phyloP scores from a whole-genome alignment of 129 eudicot species.

The Artemisia annua region DNA sequence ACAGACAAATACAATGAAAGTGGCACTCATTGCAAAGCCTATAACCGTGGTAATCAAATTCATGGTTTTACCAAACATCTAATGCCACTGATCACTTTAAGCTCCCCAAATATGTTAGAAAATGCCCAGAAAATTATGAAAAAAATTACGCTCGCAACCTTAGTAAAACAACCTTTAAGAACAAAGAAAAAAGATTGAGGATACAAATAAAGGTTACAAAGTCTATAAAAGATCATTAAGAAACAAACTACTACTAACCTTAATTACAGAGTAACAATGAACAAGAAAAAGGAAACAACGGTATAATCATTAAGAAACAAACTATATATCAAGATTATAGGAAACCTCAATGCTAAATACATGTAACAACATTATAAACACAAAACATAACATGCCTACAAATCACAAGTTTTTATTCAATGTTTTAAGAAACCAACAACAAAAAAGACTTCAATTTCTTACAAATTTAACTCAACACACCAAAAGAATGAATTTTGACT shows the following conservation, averaged over 20 bases:
- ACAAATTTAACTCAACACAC: conserved; percentile 23
- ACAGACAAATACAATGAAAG: conserved; percentile 88
- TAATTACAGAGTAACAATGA: conserved; percentile 17
- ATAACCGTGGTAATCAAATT: conserved; percentile 82
- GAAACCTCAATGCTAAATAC: conserved; percentile 9
- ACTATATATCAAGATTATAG: conserved; percentile 17
- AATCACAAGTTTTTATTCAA: conserved; percentile 6
- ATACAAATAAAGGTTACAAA: conserved; percentile 17
- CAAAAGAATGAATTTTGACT: conserved; percentile 19
- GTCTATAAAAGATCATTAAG: conserved; percentile 21
- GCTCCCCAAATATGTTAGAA: background rate
- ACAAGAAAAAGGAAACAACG: background rate
- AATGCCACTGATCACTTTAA: conserved; percentile 18
- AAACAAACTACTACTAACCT: conserved; percentile 18
- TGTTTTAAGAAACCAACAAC: conserved; percentile 27
- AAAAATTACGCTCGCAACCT: background rate
- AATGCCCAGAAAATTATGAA: conserved; percentile 4
- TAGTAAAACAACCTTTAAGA: conserved; percentile 8
- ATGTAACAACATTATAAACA: conserved; percentile 28
- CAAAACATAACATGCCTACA: background rate
- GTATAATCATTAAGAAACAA: conserved; percentile 9
- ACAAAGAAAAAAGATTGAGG: conserved; percentile 15
- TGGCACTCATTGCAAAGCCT: conserved; percentile 97
- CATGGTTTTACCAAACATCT: conserved; percentile 69
- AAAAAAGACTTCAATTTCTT: conserved; percentile 17